Evolutionary conservation across 495 filamentous ascomycete genomes (phyloP).

Genomic region (Hamigera avellanea): DNA sequence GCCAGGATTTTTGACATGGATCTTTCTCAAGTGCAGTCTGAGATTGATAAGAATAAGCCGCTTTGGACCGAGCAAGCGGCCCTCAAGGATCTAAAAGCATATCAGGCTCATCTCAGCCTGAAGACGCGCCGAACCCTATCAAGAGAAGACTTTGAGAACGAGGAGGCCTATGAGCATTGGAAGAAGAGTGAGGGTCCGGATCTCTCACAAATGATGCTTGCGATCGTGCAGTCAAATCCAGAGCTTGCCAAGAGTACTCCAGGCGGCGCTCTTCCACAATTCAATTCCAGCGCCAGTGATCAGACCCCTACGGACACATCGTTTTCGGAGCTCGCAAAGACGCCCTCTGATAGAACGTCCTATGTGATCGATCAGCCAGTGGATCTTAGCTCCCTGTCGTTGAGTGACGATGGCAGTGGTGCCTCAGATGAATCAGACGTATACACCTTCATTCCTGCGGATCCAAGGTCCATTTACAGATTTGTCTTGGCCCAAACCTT

Average conservation of each 20-base stretch:
- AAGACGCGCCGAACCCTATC: constrained; percentile 68
- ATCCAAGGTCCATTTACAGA: constrained; percentile 72
- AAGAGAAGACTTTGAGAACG: constrained; percentile 78
- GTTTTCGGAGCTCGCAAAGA: constrained; percentile 49
- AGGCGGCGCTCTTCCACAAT: constrained; percentile 36
- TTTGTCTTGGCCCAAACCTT: constrained; percentile 65
- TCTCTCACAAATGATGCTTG: constrained; percentile 83
- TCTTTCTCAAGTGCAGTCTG: constrained; percentile 64
- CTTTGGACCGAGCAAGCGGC: constrained; percentile 88
- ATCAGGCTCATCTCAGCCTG: constrained; percentile 75
- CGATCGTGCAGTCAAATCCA: constrained; percentile 75
- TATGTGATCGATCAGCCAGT: constrained; percentile 68
- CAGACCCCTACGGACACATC: constrained; percentile 31
- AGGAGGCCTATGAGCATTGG: constrained; percentile 86
- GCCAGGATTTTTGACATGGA: constrained; percentile 71
- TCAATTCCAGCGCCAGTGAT: constrained; percentile 30
- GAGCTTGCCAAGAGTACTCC: constrained; percentile 65
- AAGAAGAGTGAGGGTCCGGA: constrained; percentile 73
- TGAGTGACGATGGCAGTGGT: constrained; percentile 40
- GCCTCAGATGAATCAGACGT: constrained; percentile 38
- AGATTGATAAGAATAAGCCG: constrained; percentile 70
- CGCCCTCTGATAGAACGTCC: constrained; percentile 37
- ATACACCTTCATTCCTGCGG: constrained; percentile 83
- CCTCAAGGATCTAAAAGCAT: constrained; percentile 81
- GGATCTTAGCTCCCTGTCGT: constrained; percentile 60